Evolutionary conservation across 371 early-diverging fungal genomes (phyloP).

Genomic region (Mortierella sp.): DNA sequence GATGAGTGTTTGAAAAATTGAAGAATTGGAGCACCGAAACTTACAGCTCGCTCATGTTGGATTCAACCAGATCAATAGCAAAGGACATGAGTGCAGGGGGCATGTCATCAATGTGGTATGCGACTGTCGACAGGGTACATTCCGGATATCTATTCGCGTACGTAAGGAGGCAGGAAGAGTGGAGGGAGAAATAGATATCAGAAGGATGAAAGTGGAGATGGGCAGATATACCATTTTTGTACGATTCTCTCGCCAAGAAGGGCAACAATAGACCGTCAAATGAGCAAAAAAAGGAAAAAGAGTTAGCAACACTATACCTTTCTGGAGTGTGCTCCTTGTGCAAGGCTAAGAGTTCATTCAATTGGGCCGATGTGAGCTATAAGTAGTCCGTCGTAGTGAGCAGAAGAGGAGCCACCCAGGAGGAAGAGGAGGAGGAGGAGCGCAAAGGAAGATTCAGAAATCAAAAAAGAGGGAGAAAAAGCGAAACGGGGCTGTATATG

Average conservation of each 20-base stretch:
- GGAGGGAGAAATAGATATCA: background rate
- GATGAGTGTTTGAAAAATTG: background rate
- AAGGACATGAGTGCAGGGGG: conserved; percentile 59
- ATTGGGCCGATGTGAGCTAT: conserved; percentile 42
- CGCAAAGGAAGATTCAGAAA: background rate
- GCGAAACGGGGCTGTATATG: too few relatives aligned
- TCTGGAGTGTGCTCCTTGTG: conserved; percentile 29
- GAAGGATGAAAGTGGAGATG: background rate
- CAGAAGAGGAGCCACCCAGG: background rate
- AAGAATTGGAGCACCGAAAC: background rate
- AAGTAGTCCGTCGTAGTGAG: background rate
- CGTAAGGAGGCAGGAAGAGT: background rate
- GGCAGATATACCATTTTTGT: too few relatives aligned
- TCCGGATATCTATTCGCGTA: conserved; percentile 33
- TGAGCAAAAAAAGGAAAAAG: background rate
- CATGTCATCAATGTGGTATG: conserved; percentile 61
- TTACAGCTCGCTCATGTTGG: conserved; percentile 69
- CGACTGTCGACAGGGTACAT: conserved; percentile 27
- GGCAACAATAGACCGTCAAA: too few relatives aligned
- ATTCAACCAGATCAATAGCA: conserved; percentile 66
- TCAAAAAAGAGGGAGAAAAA: background rate
- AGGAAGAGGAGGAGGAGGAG: background rate
- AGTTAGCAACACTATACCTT: conserved; percentile 28
- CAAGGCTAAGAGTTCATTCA: conserved; percentile 35
- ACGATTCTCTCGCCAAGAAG: too few relatives aligned